These are phyloP conservation scores for Aspergillus carbonarius DNA, from an alignment of 2,329 filamentous ascomycete species.

Conservation along the genomic window DNA sequence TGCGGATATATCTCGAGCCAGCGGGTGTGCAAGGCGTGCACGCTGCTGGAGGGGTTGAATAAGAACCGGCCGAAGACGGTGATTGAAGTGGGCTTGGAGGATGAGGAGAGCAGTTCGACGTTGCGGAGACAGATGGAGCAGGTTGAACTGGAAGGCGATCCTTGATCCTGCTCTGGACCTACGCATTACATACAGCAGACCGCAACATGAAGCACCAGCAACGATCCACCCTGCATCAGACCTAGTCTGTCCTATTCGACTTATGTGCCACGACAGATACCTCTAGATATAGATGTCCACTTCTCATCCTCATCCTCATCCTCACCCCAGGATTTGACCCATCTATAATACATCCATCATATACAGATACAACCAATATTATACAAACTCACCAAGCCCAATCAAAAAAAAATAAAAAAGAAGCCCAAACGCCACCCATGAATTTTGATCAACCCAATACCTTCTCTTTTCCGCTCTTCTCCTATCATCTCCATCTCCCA, in stretches of 20 bases:
- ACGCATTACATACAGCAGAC: background rate
- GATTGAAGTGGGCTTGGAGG: slow-evolving; percentile 49
- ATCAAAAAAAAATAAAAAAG: background rate
- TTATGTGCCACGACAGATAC: background rate
- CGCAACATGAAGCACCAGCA: background rate
- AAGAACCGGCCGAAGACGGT: slow-evolving; percentile 59
- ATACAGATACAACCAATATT: background rate
- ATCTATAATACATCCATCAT: background rate
- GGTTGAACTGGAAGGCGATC: slow-evolving; percentile 40
- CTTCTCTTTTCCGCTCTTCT: background rate
- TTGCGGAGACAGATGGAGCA: slow-evolving; percentile 52
- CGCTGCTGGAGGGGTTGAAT: slow-evolving; percentile 84
- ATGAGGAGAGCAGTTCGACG: slow-evolving; percentile 53
- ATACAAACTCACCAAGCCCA: background rate
- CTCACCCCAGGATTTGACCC: background rate
- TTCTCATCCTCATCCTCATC: no score
- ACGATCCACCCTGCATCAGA: no score
- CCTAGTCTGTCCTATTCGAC: background rate
- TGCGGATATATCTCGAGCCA: slow-evolving; percentile 98
- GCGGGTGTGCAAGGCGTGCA: slow-evolving; percentile 88
- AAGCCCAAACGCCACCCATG: background rate
- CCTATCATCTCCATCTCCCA: background rate
- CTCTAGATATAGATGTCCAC: no score
- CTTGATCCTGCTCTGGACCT: background rate
- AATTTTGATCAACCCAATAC: background rate